Evolutionary conservation across 176 grass and related monocot genomes (phyloP).

Genomic region (Hsuehochloa calcarea): DNA sequence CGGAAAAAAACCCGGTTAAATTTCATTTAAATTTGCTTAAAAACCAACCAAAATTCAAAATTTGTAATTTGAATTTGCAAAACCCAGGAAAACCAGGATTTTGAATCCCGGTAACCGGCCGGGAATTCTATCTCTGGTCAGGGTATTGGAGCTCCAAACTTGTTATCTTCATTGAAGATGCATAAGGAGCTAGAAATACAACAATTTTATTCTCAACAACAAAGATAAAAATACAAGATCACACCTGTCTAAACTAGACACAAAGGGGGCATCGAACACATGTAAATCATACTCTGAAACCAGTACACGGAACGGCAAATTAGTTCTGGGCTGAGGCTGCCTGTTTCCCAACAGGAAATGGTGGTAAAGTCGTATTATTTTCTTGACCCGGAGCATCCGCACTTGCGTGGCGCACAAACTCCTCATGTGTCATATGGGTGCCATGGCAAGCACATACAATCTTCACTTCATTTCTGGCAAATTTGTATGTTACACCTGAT

Average conservation of each 20-base stretch:
- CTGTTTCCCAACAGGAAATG: slow-evolving; percentile 48
- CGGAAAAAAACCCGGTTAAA: too few species aligned
- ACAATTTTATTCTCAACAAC: slow-evolving; percentile 9
- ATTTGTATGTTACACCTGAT: slow-evolving; percentile 95
- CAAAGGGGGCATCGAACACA: slow-evolving; percentile 2
- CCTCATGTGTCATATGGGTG: slow-evolving; percentile 69
- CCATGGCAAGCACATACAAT: slow-evolving; percentile 95
- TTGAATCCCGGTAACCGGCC: too few species aligned
- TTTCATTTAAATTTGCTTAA: too few species aligned
- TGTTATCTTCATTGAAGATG: background rate
- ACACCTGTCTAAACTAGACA: slow-evolving; percentile 28
- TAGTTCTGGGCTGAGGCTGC: slow-evolving; percentile 62
- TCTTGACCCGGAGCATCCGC: slow-evolving; percentile 43
- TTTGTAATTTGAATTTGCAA: too few species aligned
- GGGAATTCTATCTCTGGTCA: too few species aligned
- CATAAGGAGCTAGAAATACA: slow-evolving; percentile 22
- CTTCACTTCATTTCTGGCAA: slow-evolving; percentile 62
- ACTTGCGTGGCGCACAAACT: slow-evolving; percentile 78
- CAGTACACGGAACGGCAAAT: background rate
- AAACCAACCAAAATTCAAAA: too few species aligned
- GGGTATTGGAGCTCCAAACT: background rate
- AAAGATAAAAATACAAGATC: slow-evolving; percentile 9
- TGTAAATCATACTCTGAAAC: slow-evolving; percentile 13
- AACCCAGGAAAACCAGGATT: too few species aligned
- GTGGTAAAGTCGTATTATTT: slow-evolving; percentile 26